Evolutionary conservation across 73 alveolate genomes (phyloP), one percentile per base, ranked within the genome.

Genomic region (Paramecium primaurelia): DNA sequence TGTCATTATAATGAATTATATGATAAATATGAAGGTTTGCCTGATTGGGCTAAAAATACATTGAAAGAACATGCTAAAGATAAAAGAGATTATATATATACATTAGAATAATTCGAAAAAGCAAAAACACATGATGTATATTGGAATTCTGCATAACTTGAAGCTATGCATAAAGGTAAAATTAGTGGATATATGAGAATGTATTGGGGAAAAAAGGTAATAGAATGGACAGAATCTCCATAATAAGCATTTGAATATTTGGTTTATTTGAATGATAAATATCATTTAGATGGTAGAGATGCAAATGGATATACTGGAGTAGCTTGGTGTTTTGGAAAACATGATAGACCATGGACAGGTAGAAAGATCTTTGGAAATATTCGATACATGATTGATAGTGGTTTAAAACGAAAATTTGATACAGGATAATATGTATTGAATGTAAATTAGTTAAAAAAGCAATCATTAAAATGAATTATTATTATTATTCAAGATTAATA

Each of bases 241-340:
- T 42, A 71, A n/a, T n/a, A 34, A 42, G 93, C 93, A 16, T 64
- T 25, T 54, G 77, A 88, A 54, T 37, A 0, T 45, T 58, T 80
- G 20, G 73, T 88, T n/a, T 80, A 69, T 34, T 58, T 88, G 34
- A 88, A 88, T 88, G 93, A 88, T 80, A 88, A 58, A 38, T 88
- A 59, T 58, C 87, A 71, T 45, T 69, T 88, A 32, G 93, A 88
- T 60, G 93, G 93, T n/a, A 71, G 93, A 20, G 93, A 88, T 68
- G 92, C 86, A n/a, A 88, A 88, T 88, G 93, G 93, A 5, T 88
- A 88, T 60, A 45, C 87, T 10, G 93, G 93, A 32, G 87, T 88
- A 3, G 93, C 93, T 18, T 88, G 93, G 93, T 88, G 93, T 80
- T 88, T 88, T 80, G 93, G 93, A 11, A 58, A 69, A 60, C 93